Conservation (phyloP, 768 basidiomycete genomes). For the Trametes gibbosa region DNA sequence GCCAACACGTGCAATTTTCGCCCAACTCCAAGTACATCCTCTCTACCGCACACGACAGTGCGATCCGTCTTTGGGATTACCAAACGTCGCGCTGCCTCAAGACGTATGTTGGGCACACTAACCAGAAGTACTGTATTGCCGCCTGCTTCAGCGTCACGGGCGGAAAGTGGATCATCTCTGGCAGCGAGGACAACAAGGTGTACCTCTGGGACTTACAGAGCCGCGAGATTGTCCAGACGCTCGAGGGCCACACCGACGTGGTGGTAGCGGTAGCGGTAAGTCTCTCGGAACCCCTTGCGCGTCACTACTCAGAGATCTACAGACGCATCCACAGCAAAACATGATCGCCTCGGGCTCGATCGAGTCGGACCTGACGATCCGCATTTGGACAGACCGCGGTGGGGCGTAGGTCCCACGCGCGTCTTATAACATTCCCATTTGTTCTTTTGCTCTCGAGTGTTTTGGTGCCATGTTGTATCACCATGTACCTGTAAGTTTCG, state of each 20-base stretch:
- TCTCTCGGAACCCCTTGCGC: slow-evolving; percentile 15
- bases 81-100: slow-evolving; percentile 88
- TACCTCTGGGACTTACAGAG: slow-evolving; percentile 92
- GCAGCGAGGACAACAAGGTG: slow-evolving; percentile 86
- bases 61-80: slow-evolving; percentile 94
- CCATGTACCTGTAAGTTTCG: slow-evolving; percentile 1
- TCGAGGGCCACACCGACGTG: slow-evolving; percentile 75
- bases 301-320: not conserved
- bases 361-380: slow-evolving; percentile 77
- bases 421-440: not conserved
- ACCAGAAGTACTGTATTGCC: slow-evolving; percentile 80
- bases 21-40: slow-evolving; percentile 95
- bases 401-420: not conserved
- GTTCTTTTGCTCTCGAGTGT: not conserved
- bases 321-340: slow-evolving; percentile 86
- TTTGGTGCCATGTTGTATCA: slow-evolving; percentile 5
- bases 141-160: slow-evolving; percentile 84
- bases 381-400: slow-evolving; percentile 73
- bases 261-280: slow-evolving; percentile 78
- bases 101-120: slow-evolving; percentile 82
- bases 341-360: slow-evolving; percentile 88
- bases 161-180: slow-evolving; percentile 88
- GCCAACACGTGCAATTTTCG: slow-evolving; percentile 91
- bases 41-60: slow-evolving; percentile 89
- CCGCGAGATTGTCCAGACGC: slow-evolving; percentile 76